A percentile compares a stretch with the other conserved stretches of the same genome.
phyloP scores from a whole-genome alignment of 495 filamentous ascomycete species.

The Trichoderma gamsii region DNA sequence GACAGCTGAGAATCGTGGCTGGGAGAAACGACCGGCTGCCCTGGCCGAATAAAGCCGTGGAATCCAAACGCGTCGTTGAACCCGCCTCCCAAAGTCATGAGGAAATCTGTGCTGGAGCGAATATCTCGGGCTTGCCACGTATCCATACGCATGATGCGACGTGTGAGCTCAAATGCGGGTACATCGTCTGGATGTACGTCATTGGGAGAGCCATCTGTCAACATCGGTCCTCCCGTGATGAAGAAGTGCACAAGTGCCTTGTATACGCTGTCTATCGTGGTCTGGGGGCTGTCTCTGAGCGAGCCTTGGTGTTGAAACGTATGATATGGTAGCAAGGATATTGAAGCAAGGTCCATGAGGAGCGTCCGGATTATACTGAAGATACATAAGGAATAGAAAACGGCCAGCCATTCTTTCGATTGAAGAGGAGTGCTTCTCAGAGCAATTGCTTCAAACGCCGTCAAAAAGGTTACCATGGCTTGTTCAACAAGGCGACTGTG shows the following conservation, averaged over 20 bases:
- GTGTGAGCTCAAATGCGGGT: slow-evolving; percentile 27
- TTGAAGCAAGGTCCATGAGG: slow-evolving; percentile 29
- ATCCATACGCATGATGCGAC: slow-evolving; percentile 31
- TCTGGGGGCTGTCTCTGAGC: slow-evolving; percentile 25
- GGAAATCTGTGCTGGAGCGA: slow-evolving; percentile 32
- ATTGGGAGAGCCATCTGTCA: slow-evolving; percentile 32
- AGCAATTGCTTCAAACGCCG: slow-evolving; percentile 40
- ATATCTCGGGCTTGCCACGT: slow-evolving; percentile 41
- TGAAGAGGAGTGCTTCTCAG: slow-evolving; percentile 31
- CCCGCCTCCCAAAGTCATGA: slow-evolving; percentile 8
- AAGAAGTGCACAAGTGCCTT: slow-evolving; percentile 41
- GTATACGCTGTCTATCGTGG: slow-evolving; percentile 42
- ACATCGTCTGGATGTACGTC: slow-evolving; percentile 17
- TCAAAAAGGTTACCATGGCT: slow-evolving; percentile 43
- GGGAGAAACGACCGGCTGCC: not conserved
- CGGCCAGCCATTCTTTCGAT: slow-evolving; percentile 41
- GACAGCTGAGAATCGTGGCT: not conserved
- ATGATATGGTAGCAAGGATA: slow-evolving; percentile 32
- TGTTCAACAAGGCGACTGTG: slow-evolving; percentile 41
- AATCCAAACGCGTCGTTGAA: not conserved
- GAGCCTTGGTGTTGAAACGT: slow-evolving; percentile 26
- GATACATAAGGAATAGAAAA: slow-evolving; percentile 43
- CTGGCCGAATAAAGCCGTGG: slow-evolving; percentile 12
- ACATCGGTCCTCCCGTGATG: slow-evolving; percentile 36
- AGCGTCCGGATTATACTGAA: slow-evolving; percentile 46